A percentile compares a stretch with the other conserved stretches of the same genome.
Evolutionary conservation across 2,329 filamentous ascomycete genomes (phyloP).

Genomic region (Ophiognomonia clavigignenti-juglandacearum): DNA sequence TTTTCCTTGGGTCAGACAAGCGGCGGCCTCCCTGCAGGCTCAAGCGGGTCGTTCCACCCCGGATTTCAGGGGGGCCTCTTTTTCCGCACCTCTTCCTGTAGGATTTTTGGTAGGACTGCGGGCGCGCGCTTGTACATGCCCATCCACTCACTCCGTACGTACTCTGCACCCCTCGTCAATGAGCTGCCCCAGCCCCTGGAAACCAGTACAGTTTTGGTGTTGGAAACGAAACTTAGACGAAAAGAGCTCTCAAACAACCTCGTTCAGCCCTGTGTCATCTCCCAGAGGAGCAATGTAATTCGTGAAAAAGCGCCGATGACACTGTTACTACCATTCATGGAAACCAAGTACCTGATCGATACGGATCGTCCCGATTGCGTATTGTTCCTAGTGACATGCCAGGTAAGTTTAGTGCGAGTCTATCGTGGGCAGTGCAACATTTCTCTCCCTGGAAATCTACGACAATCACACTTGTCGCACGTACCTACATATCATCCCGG

Average conservation of each 20-base stretch:
- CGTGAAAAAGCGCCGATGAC: too few species aligned
- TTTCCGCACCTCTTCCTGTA: neutral
- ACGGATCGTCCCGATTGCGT: too few species aligned
- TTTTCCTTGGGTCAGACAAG: slow-evolving; percentile 2
- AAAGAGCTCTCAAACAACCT: neutral
- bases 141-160: too few species aligned
- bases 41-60: neutral
- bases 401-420: too few species aligned
- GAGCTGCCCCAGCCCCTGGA: neutral
- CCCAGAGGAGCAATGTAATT: too few species aligned
- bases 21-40: slow-evolving; percentile 3
- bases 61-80: slow-evolving; percentile 3
- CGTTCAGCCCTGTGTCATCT: neutral
- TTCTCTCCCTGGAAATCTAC: neutral
- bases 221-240: neutral
- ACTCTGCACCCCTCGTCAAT: neutral
- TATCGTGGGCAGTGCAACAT: neutral
- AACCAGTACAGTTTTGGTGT: neutral
- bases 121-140: too few species aligned
- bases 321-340: too few species aligned
- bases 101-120: neutral
- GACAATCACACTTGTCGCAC: neutral
- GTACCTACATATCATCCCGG: neutral
- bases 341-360: too few species aligned
- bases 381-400: too few species aligned